Evolutionary conservation across 768 basidiomycete species (phyloP).

Genomic region (Lactarius hengduanensis): DNA sequence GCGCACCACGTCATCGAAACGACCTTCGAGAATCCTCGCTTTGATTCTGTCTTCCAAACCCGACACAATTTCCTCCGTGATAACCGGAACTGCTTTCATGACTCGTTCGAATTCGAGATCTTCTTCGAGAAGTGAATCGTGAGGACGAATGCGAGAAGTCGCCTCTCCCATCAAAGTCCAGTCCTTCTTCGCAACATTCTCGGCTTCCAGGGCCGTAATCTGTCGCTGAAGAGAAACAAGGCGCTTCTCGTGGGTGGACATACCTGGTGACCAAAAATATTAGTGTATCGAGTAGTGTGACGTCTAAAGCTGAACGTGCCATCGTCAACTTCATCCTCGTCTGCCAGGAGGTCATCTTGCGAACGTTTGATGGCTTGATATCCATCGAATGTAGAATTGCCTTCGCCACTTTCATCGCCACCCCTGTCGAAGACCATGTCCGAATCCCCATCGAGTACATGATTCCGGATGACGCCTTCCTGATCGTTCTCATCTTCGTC

Average conservation of each 20-base stretch:
- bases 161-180: constrained; percentile 96
- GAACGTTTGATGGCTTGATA: constrained; percentile 61
- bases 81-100: constrained; percentile 80
- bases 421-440: constrained; percentile 27
- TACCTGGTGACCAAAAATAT: constrained; percentile 40
- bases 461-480: constrained; percentile 9
- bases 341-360: constrained; percentile 78
- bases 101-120: constrained; percentile 94
- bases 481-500: constrained; percentile 17
- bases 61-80: constrained; percentile 85
- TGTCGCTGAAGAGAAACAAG: constrained; percentile 70
- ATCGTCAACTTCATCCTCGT: constrained; percentile 52
- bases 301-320: constrained; percentile 17
- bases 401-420: constrained; percentile 28
- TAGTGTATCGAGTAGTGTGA: neutral
- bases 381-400: constrained; percentile 35
- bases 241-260: constrained; percentile 81
- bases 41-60: constrained; percentile 90
- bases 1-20: constrained; percentile 93
- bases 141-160: constrained; percentile 73
- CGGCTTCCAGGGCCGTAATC: constrained; percentile 76
- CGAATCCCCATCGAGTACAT: constrained; percentile 30
- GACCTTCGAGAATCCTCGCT: constrained; percentile 75
- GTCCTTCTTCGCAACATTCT: constrained; percentile 85
- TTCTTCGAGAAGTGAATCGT: constrained; percentile 89